These are phyloP conservation scores for Aspergillus brunneoviolaceus DNA, from an alignment of 2,329 filamentous ascomycete genomes.

Conservation along the genomic window DNA sequence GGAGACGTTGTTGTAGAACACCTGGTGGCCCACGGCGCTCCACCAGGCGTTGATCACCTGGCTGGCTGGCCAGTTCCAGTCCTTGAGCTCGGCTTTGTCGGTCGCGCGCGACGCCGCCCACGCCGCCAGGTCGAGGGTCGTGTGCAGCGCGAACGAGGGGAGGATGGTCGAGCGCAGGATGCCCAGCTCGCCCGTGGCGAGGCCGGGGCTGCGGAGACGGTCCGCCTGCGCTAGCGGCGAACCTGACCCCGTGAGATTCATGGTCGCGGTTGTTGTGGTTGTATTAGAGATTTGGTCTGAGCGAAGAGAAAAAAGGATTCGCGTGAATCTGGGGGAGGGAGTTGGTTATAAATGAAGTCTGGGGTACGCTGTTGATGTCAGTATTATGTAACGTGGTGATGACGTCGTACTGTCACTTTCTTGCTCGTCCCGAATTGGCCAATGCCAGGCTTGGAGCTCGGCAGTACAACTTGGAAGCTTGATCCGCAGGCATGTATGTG, in stretches of 20 bases:
- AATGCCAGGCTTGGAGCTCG: not conserved
- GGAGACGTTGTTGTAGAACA: slow-evolving; percentile 48
- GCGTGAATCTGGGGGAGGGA: not conserved
- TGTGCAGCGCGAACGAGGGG: slow-evolving; percentile 56
- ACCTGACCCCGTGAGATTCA: not conserved
- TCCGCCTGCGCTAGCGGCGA: not conserved
- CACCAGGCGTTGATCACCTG: slow-evolving; percentile 62
- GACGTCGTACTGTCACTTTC: not conserved
- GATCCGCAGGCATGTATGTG: too few species aligned
- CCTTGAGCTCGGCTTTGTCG: slow-evolving; percentile 59
- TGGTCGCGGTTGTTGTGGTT: not conserved
- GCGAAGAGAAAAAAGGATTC: not conserved
- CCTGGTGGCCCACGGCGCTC: slow-evolving; percentile 56
- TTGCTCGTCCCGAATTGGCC: not conserved
- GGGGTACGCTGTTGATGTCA: slow-evolving; percentile 19
- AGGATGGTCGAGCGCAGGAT: slow-evolving; percentile 55
- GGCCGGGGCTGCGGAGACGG: not conserved
- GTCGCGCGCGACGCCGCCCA: slow-evolving; percentile 55
- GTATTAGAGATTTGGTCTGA: not conserved
- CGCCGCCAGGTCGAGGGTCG: slow-evolving; percentile 52
- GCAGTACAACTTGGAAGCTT: not conserved
- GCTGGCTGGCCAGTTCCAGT: slow-evolving; percentile 58
- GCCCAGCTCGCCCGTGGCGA: slow-evolving; percentile 41
- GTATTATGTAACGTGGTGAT: slow-evolving; percentile 19
- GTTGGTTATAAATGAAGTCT: not conserved